Conservation (phyloP, 2,329 filamentous ascomycete genomes). For the Verticillium longisporum region DNA sequence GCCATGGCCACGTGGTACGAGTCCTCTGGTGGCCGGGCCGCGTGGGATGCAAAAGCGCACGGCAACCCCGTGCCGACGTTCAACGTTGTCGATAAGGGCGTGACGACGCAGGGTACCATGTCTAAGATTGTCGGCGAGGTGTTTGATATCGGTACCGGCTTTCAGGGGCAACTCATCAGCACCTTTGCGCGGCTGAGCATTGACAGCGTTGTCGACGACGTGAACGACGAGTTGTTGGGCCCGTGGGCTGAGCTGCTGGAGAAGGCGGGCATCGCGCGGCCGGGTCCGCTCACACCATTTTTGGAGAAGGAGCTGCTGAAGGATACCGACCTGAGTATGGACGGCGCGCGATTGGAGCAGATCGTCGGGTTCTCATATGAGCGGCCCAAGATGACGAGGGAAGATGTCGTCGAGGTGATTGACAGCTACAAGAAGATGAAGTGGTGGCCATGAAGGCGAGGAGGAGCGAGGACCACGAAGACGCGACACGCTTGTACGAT, state of each 20-base stretch:
- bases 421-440: constrained; percentile 88
- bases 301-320: constrained; percentile 93
- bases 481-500: neutral
- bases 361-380: constrained; percentile 78
- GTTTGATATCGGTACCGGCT: constrained; percentile 82
- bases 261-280: constrained; percentile 71
- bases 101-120: constrained; percentile 73
- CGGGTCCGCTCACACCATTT: constrained; percentile 84
- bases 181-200: constrained; percentile 86
- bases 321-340: constrained; percentile 85
- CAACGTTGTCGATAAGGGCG: constrained; percentile 87
- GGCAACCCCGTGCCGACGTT: constrained; percentile 58
- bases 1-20: constrained; percentile 72
- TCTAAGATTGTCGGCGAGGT: constrained; percentile 72
- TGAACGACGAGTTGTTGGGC: constrained; percentile 89
- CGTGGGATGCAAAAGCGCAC: constrained; percentile 51
- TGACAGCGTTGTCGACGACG: constrained; percentile 89
- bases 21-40: constrained; percentile 40
- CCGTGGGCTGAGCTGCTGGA: constrained; percentile 87
- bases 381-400: constrained; percentile 67
- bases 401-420: constrained; percentile 75
- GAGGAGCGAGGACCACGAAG: neutral
- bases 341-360: constrained; percentile 70
- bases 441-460: constrained; percentile 69
- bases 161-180: constrained; percentile 82